phyloP scores from a whole-genome alignment of 1,284 basidiomycete genomes.

The Acaromyces ingoldii region DNA sequence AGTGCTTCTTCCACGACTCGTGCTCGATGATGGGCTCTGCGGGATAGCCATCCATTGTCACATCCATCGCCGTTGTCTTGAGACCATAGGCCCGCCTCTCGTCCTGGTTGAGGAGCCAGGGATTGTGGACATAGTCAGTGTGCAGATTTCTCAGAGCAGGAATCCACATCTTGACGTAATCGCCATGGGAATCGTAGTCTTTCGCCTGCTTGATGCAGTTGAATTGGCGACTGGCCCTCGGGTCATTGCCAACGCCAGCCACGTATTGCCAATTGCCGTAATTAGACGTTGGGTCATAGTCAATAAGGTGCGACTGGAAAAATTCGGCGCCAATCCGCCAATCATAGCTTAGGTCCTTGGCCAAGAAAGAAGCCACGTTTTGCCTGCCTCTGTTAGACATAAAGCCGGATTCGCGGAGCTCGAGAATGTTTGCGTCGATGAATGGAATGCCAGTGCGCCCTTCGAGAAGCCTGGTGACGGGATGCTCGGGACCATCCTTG shows the following conservation, averaged over 20 bases:
- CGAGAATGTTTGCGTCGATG: conserved; percentile 59
- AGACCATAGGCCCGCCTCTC: conserved; percentile 35
- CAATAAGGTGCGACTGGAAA: conserved; percentile 55
- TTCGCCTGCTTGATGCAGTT: conserved; percentile 60
- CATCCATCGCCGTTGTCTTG: conserved; percentile 36
- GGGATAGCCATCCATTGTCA: conserved; percentile 39
- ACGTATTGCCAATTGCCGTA: conserved; percentile 50
- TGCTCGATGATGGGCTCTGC: conserved; percentile 31
- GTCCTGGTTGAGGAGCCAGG: conserved; percentile 31
- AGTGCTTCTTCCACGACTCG: conserved; percentile 40
- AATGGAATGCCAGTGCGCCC: conserved; percentile 59
- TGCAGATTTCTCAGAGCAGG: conserved; percentile 54
- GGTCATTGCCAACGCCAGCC: conserved; percentile 60
- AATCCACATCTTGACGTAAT: conserved; percentile 57
- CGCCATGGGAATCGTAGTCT: conserved; percentile 57
- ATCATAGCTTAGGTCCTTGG: conserved; percentile 55
- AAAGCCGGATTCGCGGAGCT: conserved; percentile 55
- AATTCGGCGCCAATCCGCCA: conserved; percentile 60
- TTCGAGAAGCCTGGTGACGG: conserved; percentile 54
- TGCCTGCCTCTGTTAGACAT: conserved; percentile 56
- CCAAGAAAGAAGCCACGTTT: conserved; percentile 59
- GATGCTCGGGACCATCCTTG: conserved; percentile 28
- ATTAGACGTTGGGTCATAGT: conserved; percentile 43
- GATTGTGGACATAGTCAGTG: conserved; percentile 43
- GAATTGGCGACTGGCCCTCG: conserved; percentile 58